Percentiles rank a stretch among this genome's conserved stretches.
Evolutionary conservation across 441 rosid species (phyloP).

Genomic region (Erysimum cheiri): DNA sequence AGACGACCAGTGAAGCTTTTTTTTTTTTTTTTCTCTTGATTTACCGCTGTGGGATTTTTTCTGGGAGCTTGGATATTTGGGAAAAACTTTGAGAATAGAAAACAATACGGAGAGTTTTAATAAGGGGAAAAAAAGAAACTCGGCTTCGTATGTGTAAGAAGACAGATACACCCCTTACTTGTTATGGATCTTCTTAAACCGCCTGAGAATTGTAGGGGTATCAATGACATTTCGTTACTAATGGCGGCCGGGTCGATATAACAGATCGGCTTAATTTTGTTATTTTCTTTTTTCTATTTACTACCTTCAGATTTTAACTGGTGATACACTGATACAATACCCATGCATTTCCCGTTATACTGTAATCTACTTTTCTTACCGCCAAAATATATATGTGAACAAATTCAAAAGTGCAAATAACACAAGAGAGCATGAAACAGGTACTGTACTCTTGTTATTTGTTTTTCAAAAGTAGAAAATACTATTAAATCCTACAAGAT

Average conservation of each 20-base stretch:
- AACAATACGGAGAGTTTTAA: background rate
- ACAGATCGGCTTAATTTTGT: background rate
- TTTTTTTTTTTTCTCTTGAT: background rate
- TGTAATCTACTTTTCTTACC: slow-evolving; percentile 36
- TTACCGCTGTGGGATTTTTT: slow-evolving; percentile 35
- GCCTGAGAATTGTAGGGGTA: slow-evolving; percentile 15
- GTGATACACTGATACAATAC: background rate
- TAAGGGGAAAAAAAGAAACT: slow-evolving; percentile 22
- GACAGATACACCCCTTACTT: slow-evolving; percentile 32
- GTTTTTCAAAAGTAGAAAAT: no score
- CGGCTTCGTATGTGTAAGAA: slow-evolving; percentile 14
- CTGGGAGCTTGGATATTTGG: slow-evolving; percentile 5
- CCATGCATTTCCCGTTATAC: slow-evolving; percentile 10
- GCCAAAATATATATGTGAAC: slow-evolving; percentile 29
- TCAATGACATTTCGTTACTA: background rate
- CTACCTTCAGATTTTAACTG: slow-evolving; percentile 15
- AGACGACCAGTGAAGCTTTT: slow-evolving; percentile 27
- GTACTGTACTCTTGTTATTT: background rate
- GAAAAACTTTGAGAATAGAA: background rate
- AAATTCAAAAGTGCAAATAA: slow-evolving; percentile 39
- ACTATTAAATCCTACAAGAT: slow-evolving; percentile 2
- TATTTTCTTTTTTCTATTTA: slow-evolving; percentile 11
- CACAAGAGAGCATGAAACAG: slow-evolving; percentile 6
- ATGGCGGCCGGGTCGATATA: background rate
- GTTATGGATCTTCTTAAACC: background rate